Percentiles rank a stretch among this genome's conserved stretches.
Evolutionary conservation across 2,329 filamentous ascomycete species (phyloP).

Genomic region (Orbilia brochopaga): DNA sequence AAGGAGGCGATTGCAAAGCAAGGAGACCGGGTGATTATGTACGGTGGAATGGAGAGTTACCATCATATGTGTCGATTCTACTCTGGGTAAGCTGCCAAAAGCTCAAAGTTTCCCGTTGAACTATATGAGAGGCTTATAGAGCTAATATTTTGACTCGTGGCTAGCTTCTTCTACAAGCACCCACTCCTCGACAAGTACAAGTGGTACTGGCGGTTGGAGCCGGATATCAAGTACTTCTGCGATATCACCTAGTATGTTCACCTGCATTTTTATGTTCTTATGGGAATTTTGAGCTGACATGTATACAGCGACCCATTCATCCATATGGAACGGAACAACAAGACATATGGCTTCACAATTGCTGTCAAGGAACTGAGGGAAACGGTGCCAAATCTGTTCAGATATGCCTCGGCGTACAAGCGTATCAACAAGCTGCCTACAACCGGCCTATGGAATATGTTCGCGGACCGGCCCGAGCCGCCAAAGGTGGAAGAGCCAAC

Average conservation of each 20-base stretch:
- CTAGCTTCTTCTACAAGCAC: conserved; percentile 94
- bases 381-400: conserved; percentile 97
- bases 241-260: conserved; percentile 90
- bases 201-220: conserved; percentile 99
- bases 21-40: conserved; percentile 97
- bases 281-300: conserved; percentile 56
- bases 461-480: conserved; percentile 75
- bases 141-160: conserved; percentile 13
- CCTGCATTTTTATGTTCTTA: background rate
- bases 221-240: conserved; percentile 99
- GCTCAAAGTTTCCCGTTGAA: background rate
- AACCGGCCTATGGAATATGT: conserved; percentile 98
- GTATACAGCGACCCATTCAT: conserved; percentile 81
- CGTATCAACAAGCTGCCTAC: conserved; percentile 87
- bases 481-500: conserved; percentile 62
- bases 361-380: conserved; percentile 97
- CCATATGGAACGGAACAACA: conserved; percentile 91
- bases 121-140: conserved; percentile 1
- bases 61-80: conserved; percentile 99
- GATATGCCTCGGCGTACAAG: conserved; percentile 98
- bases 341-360: conserved; percentile 98
- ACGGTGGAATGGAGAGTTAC: conserved; percentile 97
- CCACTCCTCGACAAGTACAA: conserved; percentile 93
- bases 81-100: conserved; percentile 72
- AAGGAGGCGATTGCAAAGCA: conserved; percentile 97